Conservation (phyloP, 2,329 filamentous ascomycete species). For the Magnaporthiopsis poae region DNA sequence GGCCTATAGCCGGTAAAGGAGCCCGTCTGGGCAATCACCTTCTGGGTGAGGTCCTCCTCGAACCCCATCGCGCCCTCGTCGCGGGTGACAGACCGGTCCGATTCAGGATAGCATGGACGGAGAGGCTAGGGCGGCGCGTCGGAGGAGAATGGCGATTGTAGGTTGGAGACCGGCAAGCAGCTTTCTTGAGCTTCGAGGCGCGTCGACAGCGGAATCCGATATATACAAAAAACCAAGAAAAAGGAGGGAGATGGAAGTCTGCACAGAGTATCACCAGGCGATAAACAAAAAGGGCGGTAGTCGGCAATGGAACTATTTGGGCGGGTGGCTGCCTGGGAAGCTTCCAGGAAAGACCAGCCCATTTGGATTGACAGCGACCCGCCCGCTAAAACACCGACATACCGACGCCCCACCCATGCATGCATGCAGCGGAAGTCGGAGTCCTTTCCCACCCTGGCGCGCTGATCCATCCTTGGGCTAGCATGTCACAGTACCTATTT, state of each 20-base stretch:
- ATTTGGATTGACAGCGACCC: not conserved
- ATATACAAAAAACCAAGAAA: not conserved
- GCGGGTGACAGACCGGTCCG: not conserved
- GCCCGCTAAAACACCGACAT: not conserved
- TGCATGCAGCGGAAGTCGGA: not conserved
- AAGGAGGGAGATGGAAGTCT: not conserved
- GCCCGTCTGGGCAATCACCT: constrained; percentile 43
- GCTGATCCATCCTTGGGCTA: not conserved
- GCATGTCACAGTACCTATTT: not conserved
- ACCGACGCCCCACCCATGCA: not conserved
- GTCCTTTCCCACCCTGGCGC: not conserved
- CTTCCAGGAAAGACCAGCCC: too few relatives aligned
- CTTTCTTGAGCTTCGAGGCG: not conserved
- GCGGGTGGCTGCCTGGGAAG: not conserved
- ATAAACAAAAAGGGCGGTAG: not conserved
- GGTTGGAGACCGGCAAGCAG: not conserved
- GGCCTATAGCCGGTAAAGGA: constrained; percentile 52
- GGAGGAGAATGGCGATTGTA: constrained; percentile 1
- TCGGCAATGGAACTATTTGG: not conserved
- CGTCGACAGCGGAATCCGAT: not conserved
- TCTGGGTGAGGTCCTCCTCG: constrained; percentile 29
- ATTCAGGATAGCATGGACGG: not conserved
- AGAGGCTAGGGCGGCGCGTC: constrained; percentile 6
- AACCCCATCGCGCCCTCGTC: constrained; percentile 26
- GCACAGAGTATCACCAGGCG: not conserved